These are phyloP conservation scores for Hibiscus mutabilis DNA, from an alignment of 345 rosid species.

Conservation along the genomic window DNA sequence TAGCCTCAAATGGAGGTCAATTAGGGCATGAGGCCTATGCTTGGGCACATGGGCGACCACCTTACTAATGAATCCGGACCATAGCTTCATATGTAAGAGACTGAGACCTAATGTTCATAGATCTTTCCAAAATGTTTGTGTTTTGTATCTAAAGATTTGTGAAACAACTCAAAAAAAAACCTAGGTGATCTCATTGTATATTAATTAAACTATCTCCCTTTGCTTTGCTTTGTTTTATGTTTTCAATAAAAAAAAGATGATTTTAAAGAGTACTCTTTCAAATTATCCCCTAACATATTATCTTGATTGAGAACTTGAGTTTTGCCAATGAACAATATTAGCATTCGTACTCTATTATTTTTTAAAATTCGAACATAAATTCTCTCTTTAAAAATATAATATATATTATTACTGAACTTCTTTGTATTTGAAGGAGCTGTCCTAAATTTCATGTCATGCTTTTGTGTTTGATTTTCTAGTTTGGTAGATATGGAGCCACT, in stretches of 20 bases:
- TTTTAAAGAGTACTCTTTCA: background rate
- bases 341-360: too few species aligned
- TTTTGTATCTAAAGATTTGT: conserved; percentile 9
- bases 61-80: conserved; percentile 25
- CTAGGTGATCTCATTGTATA: conserved; percentile 16
- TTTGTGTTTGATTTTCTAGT: conserved; percentile 1
- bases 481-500: background rate
- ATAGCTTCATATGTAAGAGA: background rate
- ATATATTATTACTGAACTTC: background rate
- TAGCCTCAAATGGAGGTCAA: conserved; percentile 44
- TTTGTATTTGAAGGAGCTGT: background rate
- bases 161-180: conserved; percentile 12
- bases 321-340: too few species aligned
- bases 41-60: conserved; percentile 56
- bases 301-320: too few species aligned
- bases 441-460: background rate
- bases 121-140: conserved; percentile 2
- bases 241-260: conserved; percentile 23
- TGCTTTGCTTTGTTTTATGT: conserved; percentile 13
- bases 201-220: conserved; percentile 14
- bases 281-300: background rate
- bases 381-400: too few species aligned
- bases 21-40: conserved; percentile 66
- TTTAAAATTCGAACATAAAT: too few species aligned
- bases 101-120: background rate